Percentiles rank a stretch among this genome's conserved stretches.
Evolutionary conservation across 1,284 basidiomycete genomes (phyloP).

Genomic region (Leccinum fallax): DNA sequence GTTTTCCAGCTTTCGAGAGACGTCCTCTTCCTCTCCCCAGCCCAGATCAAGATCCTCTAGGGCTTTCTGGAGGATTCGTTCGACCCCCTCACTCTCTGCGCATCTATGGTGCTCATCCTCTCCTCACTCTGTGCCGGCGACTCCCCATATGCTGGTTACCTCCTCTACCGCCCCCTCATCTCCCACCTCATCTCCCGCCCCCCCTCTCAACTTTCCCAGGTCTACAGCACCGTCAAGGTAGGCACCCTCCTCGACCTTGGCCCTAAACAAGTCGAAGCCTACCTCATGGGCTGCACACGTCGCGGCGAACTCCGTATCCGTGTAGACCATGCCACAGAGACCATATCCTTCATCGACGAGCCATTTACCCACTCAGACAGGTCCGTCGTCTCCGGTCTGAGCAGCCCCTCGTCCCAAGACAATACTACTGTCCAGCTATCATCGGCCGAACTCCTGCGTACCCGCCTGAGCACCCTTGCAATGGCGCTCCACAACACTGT

Average conservation of each 20-base stretch:
- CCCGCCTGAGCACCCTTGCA: no score
- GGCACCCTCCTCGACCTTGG: constrained; percentile 76
- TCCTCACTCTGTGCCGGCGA: no score
- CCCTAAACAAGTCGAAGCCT: constrained; percentile 83
- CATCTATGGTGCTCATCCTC: constrained; percentile 41
- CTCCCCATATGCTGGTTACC: constrained; percentile 61
- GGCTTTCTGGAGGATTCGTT: constrained; percentile 29
- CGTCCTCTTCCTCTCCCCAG: constrained; percentile 74
- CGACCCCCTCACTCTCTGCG: constrained; percentile 83
- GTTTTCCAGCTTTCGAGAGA: constrained; percentile 71
- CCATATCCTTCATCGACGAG: constrained; percentile 36
- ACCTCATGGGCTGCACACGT: constrained; percentile 90
- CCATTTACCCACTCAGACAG: constrained; percentile 37
- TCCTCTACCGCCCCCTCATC: constrained; percentile 81
- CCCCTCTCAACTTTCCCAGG: constrained; percentile 68
- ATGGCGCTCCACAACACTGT: no score
- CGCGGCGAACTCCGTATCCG: constrained; percentile 83
- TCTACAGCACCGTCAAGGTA: constrained; percentile 91
- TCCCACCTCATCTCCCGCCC: constrained; percentile 61
- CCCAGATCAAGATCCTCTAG: constrained; percentile 37
- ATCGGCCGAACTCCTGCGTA: no score
- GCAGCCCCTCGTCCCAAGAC: no score
- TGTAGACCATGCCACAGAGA: no score
- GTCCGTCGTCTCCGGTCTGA: no score
- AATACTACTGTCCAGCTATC: no score